These are phyloP conservation scores for Copromyces sp. DNA, from an alignment of 495 filamentous ascomycete genomes.

Conservation along the genomic window DNA sequence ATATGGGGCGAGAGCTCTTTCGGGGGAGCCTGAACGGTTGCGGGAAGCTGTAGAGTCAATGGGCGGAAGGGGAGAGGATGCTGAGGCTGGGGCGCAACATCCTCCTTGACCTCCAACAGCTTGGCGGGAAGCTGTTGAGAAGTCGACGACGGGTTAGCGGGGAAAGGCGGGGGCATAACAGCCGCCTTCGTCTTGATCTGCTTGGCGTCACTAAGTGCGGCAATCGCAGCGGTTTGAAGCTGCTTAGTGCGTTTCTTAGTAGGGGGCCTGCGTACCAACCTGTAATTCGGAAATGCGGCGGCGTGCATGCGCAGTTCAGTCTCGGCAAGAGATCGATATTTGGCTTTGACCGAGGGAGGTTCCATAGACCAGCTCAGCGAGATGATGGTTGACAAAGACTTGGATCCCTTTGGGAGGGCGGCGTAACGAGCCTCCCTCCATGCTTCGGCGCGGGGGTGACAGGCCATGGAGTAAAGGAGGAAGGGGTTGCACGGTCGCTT, in stretches of 20 bases:
- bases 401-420: neutral
- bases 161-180: neutral
- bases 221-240: neutral
- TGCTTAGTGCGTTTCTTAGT: neutral
- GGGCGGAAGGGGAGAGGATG: neutral
- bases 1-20: neutral
- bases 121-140: neutral
- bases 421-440: neutral
- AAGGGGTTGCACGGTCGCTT: neutral
- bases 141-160: neutral
- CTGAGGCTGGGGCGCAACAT: neutral
- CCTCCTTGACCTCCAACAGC: neutral
- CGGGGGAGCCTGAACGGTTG: neutral
- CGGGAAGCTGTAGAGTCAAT: neutral
- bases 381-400: neutral
- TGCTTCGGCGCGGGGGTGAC: neutral
- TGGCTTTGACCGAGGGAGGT: neutral
- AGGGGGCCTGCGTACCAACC: neutral
- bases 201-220: neutral
- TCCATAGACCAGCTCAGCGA: neutral
- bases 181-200: neutral
- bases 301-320: accelerated
- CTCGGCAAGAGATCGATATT: neutral
- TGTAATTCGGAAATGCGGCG: neutral
- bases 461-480: neutral